Evolutionary conservation across 768 basidiomycete species (phyloP), one percentile per base, ranked within the genome.

Genomic region (Strobilomyces dryophilus): DNA sequence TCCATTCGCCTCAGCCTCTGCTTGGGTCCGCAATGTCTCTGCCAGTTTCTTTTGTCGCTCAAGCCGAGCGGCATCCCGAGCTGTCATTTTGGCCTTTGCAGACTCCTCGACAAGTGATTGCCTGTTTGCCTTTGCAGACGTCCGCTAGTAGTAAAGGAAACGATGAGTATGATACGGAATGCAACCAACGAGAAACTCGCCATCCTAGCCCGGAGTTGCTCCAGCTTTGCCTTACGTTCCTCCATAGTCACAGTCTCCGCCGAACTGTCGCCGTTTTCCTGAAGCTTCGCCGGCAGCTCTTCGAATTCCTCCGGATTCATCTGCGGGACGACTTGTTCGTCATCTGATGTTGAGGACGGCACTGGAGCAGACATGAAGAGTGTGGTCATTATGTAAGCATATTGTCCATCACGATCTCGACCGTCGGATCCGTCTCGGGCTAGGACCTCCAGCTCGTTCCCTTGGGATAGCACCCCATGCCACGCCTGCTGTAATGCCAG

Each of bases 41-140:
- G 93, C 94, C 18, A 97, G 79, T 70, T 89, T 92, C 51, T 89
- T 85, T 66, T 97, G 92, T 62, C 86, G 83, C 58, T 98, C 95
- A 27, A 95, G 74, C 37, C 93, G 82, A 20, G 87, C 86, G 0
- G 85, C 73, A 55, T 98, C 95, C 24, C 90, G 82, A 0, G 82
- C 87, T 5, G 83, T 85, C 9, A 87, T 73, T 62, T 91, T 91
- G 7, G 83, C 76, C 65, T 81, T 89, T 18, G 89, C 81, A 34
- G 85, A 83, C 65, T 98, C 95, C 57, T 92, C 86, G 15, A 97
- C 76, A 15, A 98, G 75, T 2, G 93, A 89, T 32, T 82, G 80
- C 12, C 94, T 84, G 69, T 99, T 99, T 4, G 85, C 92, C 62
- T 78, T 82, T 1, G 89, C 75, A 2, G 92, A 90, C 29, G 81